Evolutionary conservation across 1,284 basidiomycete genomes (phyloP), one percentile per base, ranked within the genome.

Genomic region (Ustilago vetiveriae): DNA sequence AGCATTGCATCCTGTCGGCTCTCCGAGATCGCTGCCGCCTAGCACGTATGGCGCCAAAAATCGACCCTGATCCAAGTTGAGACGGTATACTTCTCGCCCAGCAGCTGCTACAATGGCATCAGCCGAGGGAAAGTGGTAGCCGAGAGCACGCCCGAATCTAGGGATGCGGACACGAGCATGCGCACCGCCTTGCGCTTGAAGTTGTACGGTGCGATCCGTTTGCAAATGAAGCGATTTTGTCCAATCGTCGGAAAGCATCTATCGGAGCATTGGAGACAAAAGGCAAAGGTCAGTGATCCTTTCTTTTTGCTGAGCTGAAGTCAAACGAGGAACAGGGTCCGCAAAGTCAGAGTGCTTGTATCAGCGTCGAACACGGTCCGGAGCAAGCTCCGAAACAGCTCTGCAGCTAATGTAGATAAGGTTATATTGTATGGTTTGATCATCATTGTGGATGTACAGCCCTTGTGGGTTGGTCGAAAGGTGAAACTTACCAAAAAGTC

Each of bases 241-340:
- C 96, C 96, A 99, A 85, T 99, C 96, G 80, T 93, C 90, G 1
- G 94, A 97, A 10, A 99, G 86, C 79, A 94, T 90, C 94, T 96
- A 82, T 11, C 4, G 13, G 29, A 21, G 24, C 96, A 82, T 11
- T 8, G 13, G 29, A 21, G 24, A 37, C 26, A 21, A 19, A 16
- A 14, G 13, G 22, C 24, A 23, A 38, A 6, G n/a, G n/a, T n/a
- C n/a, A n/a, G n/a, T n/a, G n/a, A n/a, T n/a, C n/a, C n/a, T n/a
- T n/a, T n/a, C n/a, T n/a, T n/a, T n/a, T n/a, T n/a, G n/a, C n/a
- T 6, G 7, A 29, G 39, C 24, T 19, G n/a, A 17, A 29, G 13
- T 24, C 22, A 11, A 24, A 40, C 36, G 24, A 23, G 6, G n/a
- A 4, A n/a, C 23, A 21, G 32, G 6, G 11, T 13, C 13, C 14